Percentiles rank a stretch among this genome's conserved stretches.
These are phyloP conservation scores for Ajuga reptans DNA, from an alignment of 305 asterid species.

Conservation along the genomic window DNA sequence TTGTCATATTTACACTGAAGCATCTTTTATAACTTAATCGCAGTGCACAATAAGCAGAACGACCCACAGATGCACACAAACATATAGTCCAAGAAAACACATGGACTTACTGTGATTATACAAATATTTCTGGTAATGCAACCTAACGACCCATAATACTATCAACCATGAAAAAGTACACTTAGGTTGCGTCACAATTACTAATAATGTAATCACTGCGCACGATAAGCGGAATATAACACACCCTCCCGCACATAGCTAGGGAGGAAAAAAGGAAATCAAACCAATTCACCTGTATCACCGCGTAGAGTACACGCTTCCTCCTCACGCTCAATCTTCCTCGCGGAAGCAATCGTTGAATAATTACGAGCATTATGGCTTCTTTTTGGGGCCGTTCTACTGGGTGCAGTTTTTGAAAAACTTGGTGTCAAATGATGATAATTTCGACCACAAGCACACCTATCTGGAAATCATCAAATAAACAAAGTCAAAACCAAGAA, in stretches of 20 bases:
- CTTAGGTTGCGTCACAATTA: too few species aligned
- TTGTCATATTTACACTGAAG: not conserved
- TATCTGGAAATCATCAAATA: constrained; percentile 29
- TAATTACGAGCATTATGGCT: not conserved
- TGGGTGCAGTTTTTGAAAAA: not conserved
- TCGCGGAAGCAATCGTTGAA: constrained; percentile 36
- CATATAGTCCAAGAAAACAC: not conserved
- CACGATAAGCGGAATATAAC: not conserved
- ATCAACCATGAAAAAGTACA: not conserved
- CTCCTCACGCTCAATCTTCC: constrained; percentile 54
- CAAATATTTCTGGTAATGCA: not conserved
- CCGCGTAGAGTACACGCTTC: constrained; percentile 44
- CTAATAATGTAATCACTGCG: too few species aligned
- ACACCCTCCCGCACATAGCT: not conserved
- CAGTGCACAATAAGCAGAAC: too few species aligned
- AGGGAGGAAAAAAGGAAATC: not conserved
- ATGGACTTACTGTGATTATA: not conserved
- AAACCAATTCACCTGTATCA: constrained; percentile 12
- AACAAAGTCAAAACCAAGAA: not conserved
- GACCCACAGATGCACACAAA: not conserved
- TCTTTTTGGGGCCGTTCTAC: constrained; percentile 8
- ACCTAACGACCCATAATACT: constrained; percentile 3
- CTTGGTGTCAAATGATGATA: constrained; percentile 3
- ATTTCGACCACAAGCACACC: constrained; percentile 29
- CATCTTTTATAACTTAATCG: too few species aligned